Evolutionary conservation across 345 rosid genomes (phyloP), one percentile per base, ranked within the genome.

Genomic region (Bruguiera sexangula): DNA sequence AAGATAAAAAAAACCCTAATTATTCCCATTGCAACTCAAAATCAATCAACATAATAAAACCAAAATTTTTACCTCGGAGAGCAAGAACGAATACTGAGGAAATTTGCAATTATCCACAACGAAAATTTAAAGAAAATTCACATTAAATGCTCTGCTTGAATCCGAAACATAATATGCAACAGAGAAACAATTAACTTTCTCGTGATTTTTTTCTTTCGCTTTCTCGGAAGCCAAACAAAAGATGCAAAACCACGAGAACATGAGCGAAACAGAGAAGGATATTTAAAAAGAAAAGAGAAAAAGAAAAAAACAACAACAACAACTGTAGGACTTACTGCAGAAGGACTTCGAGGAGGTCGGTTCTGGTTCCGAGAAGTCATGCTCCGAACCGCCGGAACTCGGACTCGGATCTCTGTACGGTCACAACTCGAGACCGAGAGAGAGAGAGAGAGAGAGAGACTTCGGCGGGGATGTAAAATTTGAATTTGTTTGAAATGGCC

Each of bases 301-400:
- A 7, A 26, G 24, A 34, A 34, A 34, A 8, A 7, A 26, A 16
- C 2, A 15, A 2, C 15, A 2, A 7, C 2, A 7, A 39, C 15
- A 11, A 39, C 46, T 11, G 1, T 10, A 22, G 13, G 24, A 6
- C 82, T 82, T 85, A 92, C 97, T 32, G 79, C 0, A 36, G 72
- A 71, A 26, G 94, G 87, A 64, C 91, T 90, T 3, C 93, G 96
- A 6, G 97, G 97, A 36, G 89, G 89, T 70, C 92, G 73, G 53
- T 88, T 92, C 83, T 92, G 97, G 65, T 87, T 84, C 27, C 97
- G 85, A 8, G 93, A 83, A 46, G 93, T 52, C 95, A 91, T 87
- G 51, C 48, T 19, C 22, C 24, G 37, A 62, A 29, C 66, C 60
- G 8, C 13, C 48, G 21, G 13, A 26, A 52, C 32, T 50, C 19